These are phyloP conservation scores for Taphrina pruni DNA, from an alignment of 1,139 yeast genomes.

Conservation along the genomic window DNA sequence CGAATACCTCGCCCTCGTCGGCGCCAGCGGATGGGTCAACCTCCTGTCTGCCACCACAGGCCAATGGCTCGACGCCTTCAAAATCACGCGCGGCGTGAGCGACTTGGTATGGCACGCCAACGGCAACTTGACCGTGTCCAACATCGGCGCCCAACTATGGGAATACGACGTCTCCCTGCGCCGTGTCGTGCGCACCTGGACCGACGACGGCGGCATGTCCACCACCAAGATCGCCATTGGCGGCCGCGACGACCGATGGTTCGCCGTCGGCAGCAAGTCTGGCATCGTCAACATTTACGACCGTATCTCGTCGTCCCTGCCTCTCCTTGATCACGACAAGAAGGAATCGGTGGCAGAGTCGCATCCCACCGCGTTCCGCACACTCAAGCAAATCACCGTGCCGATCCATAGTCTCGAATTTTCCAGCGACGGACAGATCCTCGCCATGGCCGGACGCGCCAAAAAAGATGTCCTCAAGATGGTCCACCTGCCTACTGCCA, in stretches of 20 bases:
- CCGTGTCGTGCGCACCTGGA: constrained; percentile 71
- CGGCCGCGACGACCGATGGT: constrained; percentile 77
- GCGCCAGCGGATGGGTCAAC: constrained; percentile 91
- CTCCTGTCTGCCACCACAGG: constrained; percentile 76
- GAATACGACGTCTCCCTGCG: constrained; percentile 68
- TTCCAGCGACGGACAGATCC: constrained; percentile 85
- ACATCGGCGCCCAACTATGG: constrained; percentile 88
- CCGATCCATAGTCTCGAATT: constrained; percentile 72
- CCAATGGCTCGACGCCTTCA: constrained; percentile 84
- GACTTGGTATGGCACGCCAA: constrained; percentile 71
- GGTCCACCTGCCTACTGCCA: constrained; percentile 85
- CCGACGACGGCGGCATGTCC: constrained; percentile 84
- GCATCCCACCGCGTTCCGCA: constrained; percentile 54
- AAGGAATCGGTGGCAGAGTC: background rate
- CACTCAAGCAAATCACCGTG: constrained; percentile 78
- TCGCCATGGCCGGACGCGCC: constrained; percentile 84
- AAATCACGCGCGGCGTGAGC: constrained; percentile 72
- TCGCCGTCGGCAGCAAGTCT: constrained; percentile 85
- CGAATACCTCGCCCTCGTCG: constrained; percentile 72
- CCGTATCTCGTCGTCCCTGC: constrained; percentile 51
- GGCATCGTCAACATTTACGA: constrained; percentile 93
- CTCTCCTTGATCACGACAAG: no score
- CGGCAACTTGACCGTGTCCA: constrained; percentile 70
- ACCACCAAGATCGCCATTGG: constrained; percentile 80
- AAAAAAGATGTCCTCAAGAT: constrained; percentile 84